Base-by-base conservation (phyloP, 2,329 filamentous ascomycete species). In the Fusarium concolor region DNA sequence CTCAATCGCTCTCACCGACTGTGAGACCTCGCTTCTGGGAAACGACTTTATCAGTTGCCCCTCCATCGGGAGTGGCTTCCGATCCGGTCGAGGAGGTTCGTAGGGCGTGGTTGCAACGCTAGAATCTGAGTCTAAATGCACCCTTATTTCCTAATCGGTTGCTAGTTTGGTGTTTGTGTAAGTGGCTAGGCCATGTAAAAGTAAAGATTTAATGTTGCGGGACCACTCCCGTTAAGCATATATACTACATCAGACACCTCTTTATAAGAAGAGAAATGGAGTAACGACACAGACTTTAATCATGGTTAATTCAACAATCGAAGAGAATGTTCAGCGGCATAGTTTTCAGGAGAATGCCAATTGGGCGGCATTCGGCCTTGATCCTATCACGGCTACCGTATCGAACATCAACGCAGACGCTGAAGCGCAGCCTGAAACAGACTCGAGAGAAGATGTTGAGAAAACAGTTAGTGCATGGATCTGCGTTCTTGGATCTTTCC, bases 401-500 rank as follows among this genome's bases (percentile, higher is more conserved):
- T 70, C 67, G 11, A 70, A 64, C 17, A 22, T 65, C 43, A 61
- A 60, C 22, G 29, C 57, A 10, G 67, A 72, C 11, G 41, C 59
- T 10, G 71, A 73, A 20, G 47, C 44, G 28, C 41, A 62, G 37
- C 54, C 60, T 20, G 47, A 57, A n/a, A 52, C 57, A 38, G 46
- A 63, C 24, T 39, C 43, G 12, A 43, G 56, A 9, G 41, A 57
- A 29, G 68, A 72, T 35, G 37, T 71, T 2, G 71, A 74, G n/a
- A 67, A 61, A 5, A 64, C 52, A 15, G 22, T 42, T 33, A 51
- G 61, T 33, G 72, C 71, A 18, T 74, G 72, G 72, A 7, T 72
- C 7, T 72, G 71, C n/a, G 72, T 74, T 1, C 15, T 72, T 14
- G 72, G 72, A 5, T 64, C 72, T 2, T 74, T 73, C 26, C 38